A percentile compares a stretch with the other conserved stretches of the same genome.
Conservation (phyloP, 495 filamentous ascomycete genomes). For the Trichocladium antarcticum region DNA sequence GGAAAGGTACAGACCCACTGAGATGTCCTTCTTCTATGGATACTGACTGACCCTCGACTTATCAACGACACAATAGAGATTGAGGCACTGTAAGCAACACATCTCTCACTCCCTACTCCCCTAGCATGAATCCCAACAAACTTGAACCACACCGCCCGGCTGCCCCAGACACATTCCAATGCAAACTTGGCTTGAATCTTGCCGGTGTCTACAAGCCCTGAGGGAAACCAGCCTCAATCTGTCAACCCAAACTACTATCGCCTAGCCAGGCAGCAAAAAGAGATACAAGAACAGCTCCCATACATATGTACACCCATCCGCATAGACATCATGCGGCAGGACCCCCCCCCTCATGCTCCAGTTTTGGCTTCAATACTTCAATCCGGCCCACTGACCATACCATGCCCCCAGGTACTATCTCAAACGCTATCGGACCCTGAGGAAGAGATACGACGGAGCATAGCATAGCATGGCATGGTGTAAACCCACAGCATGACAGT, state of each 20-base stretch:
- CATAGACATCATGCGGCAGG: no score
- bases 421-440: conserved; percentile 82
- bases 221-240: no score
- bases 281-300: no score
- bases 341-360: not conserved
- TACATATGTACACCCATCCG: no score
- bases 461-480: not conserved
- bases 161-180: no score
- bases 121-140: no score
- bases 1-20: conserved; percentile 54
- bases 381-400: not conserved
- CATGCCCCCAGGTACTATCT: conserved; percentile 65
- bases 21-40: not conserved
- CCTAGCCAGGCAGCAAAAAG: no score
- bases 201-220: no score
- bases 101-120: not conserved
- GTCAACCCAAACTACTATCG: no score
- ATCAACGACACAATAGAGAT: conserved; percentile 48
- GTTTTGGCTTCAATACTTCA: no score
- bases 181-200: no score
- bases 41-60: not conserved
- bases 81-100: conserved; percentile 67
- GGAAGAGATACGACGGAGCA: conserved; percentile 59
- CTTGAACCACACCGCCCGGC: no score
- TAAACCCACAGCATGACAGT: not conserved